Base-by-base conservation (phyloP, 768 basidiomycete genomes). In the Sporobolomyces roseus region DNA sequence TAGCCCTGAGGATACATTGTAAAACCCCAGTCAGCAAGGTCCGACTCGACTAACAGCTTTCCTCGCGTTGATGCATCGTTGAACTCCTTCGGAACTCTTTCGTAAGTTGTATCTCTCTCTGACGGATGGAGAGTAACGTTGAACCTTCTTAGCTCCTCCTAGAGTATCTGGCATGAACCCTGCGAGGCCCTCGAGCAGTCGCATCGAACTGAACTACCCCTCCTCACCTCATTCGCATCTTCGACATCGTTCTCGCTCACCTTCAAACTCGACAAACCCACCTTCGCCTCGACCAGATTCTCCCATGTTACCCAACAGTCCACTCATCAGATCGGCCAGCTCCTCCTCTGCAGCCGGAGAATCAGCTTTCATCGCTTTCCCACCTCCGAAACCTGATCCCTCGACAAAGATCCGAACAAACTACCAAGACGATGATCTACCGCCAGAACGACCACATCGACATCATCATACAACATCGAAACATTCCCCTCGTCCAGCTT, bases 211-310 rank as follows among this genome's bases (percentile, higher is more conserved):
- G 4, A n/a, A n/a, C n/a, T n/a, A n/a, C n/a, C n/a, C n/a, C n/a
- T n/a, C n/a, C n/a, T n/a, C n/a, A n/a, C n/a, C n/a, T n/a, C n/a
- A n/a, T n/a, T 55, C 54, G 4, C 54, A 55, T 30, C 35, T 55
- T 23, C 54, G 54, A 19, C 38, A 35, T 29, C 46, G 48, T 2
- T 52, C 61, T 5, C 50, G 48, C 25, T 52, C 61, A 9, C 61
- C 61, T 8, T 61, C 61, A 29, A 50, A 61, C 33, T 61, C 61
- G n/a, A n/a, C n/a, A 43, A 61, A 52, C 17, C 46, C 61, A 14
- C 46, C 46, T 12, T 61, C 61, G 6, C 61, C 61, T 21, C 2
- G 32, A 4, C 61, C 30, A 32, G 61, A 61, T 7, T 48, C 60
- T 29, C 60, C 46, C 27, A 48, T 51, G 60, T 36, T 61, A 19